Evolutionary conservation across 108 stramenopile genomes (phyloP).

Genomic region (Conticribra guillardii): DNA sequence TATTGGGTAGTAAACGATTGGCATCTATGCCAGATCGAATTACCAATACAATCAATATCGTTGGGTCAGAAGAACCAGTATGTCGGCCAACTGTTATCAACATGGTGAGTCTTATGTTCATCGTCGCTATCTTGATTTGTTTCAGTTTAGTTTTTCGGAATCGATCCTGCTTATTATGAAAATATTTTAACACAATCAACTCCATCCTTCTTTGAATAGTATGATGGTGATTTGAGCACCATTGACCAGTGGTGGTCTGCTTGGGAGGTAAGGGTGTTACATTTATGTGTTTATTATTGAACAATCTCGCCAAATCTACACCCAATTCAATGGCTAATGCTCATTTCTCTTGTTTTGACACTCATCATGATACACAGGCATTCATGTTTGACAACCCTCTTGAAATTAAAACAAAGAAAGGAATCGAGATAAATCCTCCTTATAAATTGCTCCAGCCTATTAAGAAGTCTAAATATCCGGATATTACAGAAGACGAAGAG

Average conservation of each 20-base stretch:
- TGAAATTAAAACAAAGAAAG: slow-evolving; percentile 64
- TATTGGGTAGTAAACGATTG: slow-evolving; percentile 88
- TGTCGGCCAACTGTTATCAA: slow-evolving; percentile 96
- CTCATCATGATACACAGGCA: background rate
- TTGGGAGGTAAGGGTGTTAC: slow-evolving; percentile 57
- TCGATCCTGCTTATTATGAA: too few species aligned
- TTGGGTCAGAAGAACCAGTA: slow-evolving; percentile 57
- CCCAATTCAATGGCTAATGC: too few species aligned
- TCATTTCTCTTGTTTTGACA: background rate
- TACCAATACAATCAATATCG: slow-evolving; percentile 91
- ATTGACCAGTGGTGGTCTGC: slow-evolving; percentile 84
- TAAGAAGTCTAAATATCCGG: slow-evolving; percentile 90
- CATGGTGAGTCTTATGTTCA: slow-evolving; percentile 62
- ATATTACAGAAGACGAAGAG: slow-evolving; percentile 87
- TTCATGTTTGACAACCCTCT: slow-evolving; percentile 90
- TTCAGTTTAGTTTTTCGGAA: background rate
- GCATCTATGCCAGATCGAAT: slow-evolving; percentile 95
- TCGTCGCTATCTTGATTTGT: slow-evolving; percentile 19
- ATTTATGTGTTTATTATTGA: too few species aligned
- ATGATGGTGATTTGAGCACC: slow-evolving; percentile 73
- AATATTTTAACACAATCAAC: background rate
- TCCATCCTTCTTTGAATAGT: slow-evolving; percentile 17
- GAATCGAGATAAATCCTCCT: slow-evolving; percentile 57
- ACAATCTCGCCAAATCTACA: background rate
- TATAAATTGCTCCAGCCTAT: slow-evolving; percentile 88